phyloP scores from a whole-genome alignment of 441 rosid species.

The Arabidopsis lyrata region DNA sequence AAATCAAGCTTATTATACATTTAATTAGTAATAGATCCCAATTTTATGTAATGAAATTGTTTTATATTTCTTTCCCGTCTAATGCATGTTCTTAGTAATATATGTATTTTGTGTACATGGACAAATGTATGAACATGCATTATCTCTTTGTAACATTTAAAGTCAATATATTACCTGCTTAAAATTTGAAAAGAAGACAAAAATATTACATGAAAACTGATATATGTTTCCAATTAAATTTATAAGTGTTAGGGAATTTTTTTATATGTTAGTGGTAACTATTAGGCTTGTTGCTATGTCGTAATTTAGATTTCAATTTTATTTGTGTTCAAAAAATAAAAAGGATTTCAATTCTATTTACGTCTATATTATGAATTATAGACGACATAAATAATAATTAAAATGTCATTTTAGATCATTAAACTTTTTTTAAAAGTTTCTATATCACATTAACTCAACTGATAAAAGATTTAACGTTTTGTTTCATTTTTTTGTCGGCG shows the following conservation, averaged over 20 bases:
- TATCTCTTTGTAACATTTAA: constrained; percentile 16
- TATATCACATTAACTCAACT: not conserved
- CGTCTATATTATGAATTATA: not conserved
- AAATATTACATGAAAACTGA: not conserved
- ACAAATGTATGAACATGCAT: constrained; percentile 39
- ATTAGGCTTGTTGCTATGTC: not conserved
- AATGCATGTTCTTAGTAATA: constrained; percentile 13
- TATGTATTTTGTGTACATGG: constrained; percentile 4
- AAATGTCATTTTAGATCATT: not conserved
- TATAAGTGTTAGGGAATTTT: not conserved
- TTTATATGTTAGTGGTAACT: not conserved
- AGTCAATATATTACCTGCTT: constrained; percentile 14
- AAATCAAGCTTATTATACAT: not conserved
- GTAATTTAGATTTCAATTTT: not conserved
- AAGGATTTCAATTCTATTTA: not conserved
- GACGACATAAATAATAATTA: not conserved
- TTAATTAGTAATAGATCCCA: constrained; percentile 12
- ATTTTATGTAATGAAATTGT: not conserved
- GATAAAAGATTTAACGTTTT: not conserved
- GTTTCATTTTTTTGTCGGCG: not conserved
- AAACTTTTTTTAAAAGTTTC: not conserved
- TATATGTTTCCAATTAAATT: not conserved
- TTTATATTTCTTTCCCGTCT: constrained; percentile 17
- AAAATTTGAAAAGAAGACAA: not conserved
- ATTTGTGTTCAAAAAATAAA: no score